Evolutionary conservation across 495 filamentous ascomycete species (phyloP).

Genomic region (Aspergillus cristatus): DNA sequence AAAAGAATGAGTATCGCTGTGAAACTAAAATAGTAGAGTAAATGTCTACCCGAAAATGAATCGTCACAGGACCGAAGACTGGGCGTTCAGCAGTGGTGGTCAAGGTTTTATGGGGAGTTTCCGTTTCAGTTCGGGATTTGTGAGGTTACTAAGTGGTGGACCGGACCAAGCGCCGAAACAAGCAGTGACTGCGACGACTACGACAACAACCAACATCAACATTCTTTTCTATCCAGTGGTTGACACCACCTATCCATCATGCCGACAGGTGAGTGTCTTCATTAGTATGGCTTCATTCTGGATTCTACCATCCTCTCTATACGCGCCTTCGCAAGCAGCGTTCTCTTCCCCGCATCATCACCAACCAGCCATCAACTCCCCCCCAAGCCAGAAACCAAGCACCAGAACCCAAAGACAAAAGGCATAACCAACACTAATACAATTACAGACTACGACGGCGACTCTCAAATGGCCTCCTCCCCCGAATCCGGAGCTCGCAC

Average conservation of each 20-base stretch:
- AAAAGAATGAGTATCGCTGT: not conserved
- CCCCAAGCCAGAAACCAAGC: slow-evolving; percentile 1
- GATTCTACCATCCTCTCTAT: slow-evolving; percentile 2
- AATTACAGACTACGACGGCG: slow-evolving; percentile 41
- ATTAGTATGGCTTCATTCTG: slow-evolving; percentile 6
- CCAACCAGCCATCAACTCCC: not conserved
- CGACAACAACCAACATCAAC: no score
- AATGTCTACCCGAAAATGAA: no score
- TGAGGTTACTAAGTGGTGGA: no score
- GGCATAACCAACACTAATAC: slow-evolving; percentile 4
- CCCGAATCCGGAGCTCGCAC: slow-evolving; percentile 33
- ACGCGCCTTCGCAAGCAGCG: not conserved
- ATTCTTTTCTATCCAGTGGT: no score
- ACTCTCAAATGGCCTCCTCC: slow-evolving; percentile 51
- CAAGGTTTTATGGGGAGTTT: no score
- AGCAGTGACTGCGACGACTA: no score
- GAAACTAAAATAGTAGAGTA: no score
- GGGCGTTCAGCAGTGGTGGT: no score
- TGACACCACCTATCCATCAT: no score
- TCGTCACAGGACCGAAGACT: no score
- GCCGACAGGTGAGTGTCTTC: not conserved
- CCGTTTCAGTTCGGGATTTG: no score
- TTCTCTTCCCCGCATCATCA: not conserved
- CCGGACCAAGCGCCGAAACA: no score
- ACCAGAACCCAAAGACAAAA: not conserved